A percentile compares a stretch with the other conserved stretches of the same genome.
Conservation (phyloP, 345 rosid genomes). For the Salix arbutifolia region DNA sequence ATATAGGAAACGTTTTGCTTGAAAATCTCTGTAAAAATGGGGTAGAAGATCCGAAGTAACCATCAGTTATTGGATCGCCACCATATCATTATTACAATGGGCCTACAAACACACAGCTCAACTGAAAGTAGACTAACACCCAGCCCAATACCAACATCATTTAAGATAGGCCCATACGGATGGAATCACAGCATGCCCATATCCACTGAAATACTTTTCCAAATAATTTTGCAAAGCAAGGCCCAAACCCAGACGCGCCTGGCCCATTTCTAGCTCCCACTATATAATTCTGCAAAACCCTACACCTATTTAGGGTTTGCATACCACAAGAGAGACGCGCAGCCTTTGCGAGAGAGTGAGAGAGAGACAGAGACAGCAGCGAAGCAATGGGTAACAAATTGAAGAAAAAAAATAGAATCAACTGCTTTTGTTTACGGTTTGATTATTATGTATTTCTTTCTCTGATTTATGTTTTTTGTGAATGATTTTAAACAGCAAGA, state of each 20-base stretch:
- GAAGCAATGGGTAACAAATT: conserved; percentile 8
- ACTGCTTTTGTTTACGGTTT: neutral
- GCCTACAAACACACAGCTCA: neutral
- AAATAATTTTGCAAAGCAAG: no score
- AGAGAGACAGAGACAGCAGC: neutral
- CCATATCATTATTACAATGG: neutral
- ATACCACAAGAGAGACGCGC: neutral
- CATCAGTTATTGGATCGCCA: no score
- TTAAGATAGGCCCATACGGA: neutral
- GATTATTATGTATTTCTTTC: neutral
- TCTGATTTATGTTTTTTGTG: neutral
- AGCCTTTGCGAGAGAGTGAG: neutral
- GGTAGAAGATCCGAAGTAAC: no score
- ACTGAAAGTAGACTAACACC: neutral
- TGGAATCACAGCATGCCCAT: neutral
- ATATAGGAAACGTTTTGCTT: no score
- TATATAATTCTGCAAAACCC: neutral
- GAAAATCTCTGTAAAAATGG: no score
- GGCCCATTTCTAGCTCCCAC: neutral
- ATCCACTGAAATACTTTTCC: neutral
- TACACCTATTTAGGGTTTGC: neutral
- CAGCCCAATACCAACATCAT: neutral
- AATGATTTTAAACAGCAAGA: conserved; percentile 38
- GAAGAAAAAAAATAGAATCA: no score
- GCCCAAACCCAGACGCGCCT: neutral